Conservation (phyloP, 345 rosid species). For the Citrus hindsii region DNA sequence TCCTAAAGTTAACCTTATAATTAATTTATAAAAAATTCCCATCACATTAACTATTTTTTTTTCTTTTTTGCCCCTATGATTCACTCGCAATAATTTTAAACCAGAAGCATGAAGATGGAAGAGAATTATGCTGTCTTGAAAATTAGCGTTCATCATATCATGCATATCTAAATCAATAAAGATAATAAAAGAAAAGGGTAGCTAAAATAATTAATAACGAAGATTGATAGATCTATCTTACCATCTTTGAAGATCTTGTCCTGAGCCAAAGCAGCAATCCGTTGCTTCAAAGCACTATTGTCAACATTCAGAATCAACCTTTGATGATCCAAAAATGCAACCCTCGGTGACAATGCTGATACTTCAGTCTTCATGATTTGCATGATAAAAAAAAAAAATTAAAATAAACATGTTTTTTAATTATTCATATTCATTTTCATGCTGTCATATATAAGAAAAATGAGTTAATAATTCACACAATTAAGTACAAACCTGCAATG, state of each 20-base stretch:
- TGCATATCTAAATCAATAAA: neutral
- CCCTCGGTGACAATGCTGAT: constrained; percentile 71
- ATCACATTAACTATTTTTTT: neutral
- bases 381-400: neutral
- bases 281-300: constrained; percentile 68
- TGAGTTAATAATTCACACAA: neutral
- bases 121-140: constrained; percentile 1
- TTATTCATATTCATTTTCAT: neutral
- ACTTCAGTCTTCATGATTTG: constrained; percentile 49
- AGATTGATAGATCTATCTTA: constrained; percentile 5
- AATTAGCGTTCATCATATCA: neutral
- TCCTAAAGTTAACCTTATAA: neutral
- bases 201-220: neutral
- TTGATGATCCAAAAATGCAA: constrained; percentile 69
- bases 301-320: constrained; percentile 62
- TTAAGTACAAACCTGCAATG: constrained; percentile 41
- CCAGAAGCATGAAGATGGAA: constrained; percentile 6
- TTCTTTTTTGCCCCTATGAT: neutral
- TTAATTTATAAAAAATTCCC: neutral
- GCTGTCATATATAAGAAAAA: neutral
- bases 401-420: no score
- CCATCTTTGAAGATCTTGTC: constrained; percentile 84
- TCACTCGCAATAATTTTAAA: neutral
- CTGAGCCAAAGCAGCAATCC: constrained; percentile 80
- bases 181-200: neutral